These are phyloP conservation scores for Cryptococcus floricola DNA, from an alignment of 1,284 basidiomycete genomes.

Conservation along the genomic window DNA sequence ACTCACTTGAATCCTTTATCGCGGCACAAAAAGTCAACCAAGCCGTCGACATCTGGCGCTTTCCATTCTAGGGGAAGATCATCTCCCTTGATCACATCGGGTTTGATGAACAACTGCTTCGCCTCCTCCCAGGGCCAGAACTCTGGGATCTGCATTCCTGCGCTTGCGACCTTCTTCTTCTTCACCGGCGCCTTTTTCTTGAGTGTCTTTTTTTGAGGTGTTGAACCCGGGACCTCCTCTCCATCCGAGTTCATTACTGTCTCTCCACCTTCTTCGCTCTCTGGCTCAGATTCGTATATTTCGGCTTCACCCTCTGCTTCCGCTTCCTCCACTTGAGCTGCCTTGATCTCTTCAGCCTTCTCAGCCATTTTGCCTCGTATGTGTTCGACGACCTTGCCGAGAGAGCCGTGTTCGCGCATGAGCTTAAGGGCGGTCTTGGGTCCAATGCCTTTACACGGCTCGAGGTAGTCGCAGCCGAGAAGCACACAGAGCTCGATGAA, in stretches of 20 bases:
- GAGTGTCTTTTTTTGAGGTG: conserved; percentile 13
- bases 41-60: conserved; percentile 84
- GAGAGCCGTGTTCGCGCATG: conserved; percentile 75
- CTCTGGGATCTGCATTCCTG: conserved; percentile 77
- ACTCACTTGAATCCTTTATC: conserved; percentile 96
- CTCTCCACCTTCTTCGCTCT: conserved; percentile 36
- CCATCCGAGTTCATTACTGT: conserved; percentile 28
- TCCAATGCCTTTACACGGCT: conserved; percentile 57
- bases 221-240: conserved; percentile 20
- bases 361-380: conserved; percentile 69
- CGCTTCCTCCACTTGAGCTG: conserved; percentile 12
- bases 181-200: conserved; percentile 41
- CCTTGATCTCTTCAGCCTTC: conserved; percentile 43
- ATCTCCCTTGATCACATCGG: conserved; percentile 80
- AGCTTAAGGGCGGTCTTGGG: conserved; percentile 86
- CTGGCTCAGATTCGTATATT: conserved; percentile 24
- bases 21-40: conserved; percentile 88
- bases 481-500: conserved; percentile 97
- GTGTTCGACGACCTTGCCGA: conserved; percentile 77
- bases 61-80: conserved; percentile 97
- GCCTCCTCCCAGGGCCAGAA: conserved; percentile 97
- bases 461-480: conserved; percentile 94
- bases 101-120: conserved; percentile 80
- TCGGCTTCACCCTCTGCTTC: conserved; percentile 16
- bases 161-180: conserved; percentile 53